Evolutionary conservation across 345 rosid species (phyloP), one percentile per base, ranked within the genome.

Genomic region (Noccaea caerulescens): DNA sequence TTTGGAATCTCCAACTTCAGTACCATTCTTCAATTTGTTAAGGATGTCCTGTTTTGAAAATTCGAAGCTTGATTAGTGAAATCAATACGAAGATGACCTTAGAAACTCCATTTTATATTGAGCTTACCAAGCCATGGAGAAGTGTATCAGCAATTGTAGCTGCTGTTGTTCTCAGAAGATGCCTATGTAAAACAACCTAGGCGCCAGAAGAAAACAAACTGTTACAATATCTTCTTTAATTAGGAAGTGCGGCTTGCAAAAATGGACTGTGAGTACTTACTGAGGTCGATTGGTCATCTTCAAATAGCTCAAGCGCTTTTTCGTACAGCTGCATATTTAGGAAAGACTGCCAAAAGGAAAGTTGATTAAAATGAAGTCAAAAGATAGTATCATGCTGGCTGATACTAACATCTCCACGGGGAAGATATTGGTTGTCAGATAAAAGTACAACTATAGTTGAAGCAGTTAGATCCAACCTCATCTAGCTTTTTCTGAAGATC

Each of bases 261-360:
- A 39, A 55, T 32, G 41, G 13, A 51, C 47, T 51, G 44, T 49
- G 78, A 72, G 57, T 76, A 82, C 94, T 87, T 83, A 94, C 99
- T 62, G 95, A 86, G 76, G 85, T 86, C 56, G 96, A 81, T 51
- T 79, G 91, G 72, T 91, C 97, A 78, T 88, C 99, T 63, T 91
- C 96, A 63, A 94, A 94, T 75, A 94, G 80, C 71, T 87, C 95
- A 36, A 94, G 71, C 4, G 99, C 95, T 60, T 88, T 94, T 73
- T 88, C 99, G 67, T 91, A 91, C 62, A 94, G 86, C 81, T 94
- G 99, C 87, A 91, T 77, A 71, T 91, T 89, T 72, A 86, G 78
- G 87, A 85, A 91, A 77, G 91, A 83, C 99, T 94, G 85, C 83
- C 77, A 68, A 61, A 39, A 68, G 65, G 36, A 55, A 64, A 66